These are phyloP conservation scores for Globisporangium yorkense DNA, from an alignment of 352 stramenopile genomes.

Conservation along the genomic window DNA sequence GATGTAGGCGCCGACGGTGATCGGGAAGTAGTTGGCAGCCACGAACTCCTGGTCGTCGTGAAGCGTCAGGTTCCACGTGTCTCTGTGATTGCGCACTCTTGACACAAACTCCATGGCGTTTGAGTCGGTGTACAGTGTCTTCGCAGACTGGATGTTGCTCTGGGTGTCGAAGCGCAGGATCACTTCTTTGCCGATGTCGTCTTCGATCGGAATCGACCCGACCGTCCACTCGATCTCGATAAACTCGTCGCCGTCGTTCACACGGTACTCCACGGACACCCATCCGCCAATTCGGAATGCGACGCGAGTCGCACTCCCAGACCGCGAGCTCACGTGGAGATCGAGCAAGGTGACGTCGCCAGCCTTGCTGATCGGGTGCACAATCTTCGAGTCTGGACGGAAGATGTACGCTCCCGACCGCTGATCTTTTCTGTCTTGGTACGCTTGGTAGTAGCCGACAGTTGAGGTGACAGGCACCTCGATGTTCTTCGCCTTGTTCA, in stretches of 20 bases:
- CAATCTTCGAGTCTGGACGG: conserved; percentile 78
- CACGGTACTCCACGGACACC: conserved; percentile 88
- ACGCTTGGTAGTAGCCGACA: conserved; percentile 66
- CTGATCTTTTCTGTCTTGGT: conserved; percentile 39
- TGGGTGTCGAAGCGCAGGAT: conserved; percentile 86
- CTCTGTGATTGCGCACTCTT: conserved; percentile 82
- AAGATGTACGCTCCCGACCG: conserved; percentile 97
- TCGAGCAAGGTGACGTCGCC: conserved; percentile 38
- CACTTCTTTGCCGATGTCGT: conserved; percentile 94
- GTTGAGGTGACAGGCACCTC: conserved; percentile 41
- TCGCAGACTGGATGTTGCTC: conserved; percentile 41
- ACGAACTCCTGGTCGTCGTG: conserved; percentile 91
- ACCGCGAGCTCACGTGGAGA: conserved; percentile 27
- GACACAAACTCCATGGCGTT: conserved; percentile 94
- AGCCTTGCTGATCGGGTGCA: conserved; percentile 31
- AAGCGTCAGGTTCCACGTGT: conserved; percentile 84
- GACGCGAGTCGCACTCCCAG: conserved; percentile 31
- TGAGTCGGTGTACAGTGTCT: conserved; percentile 91
- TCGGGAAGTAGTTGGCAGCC: conserved; percentile 96
- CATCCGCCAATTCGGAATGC: conserved; percentile 78
- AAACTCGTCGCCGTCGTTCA: conserved; percentile 82
- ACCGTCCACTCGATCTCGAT: conserved; percentile 95
- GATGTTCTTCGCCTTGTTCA: conserved; percentile 70
- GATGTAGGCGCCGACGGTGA: conserved; percentile 94
- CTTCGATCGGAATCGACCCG: conserved; percentile 58